Evolutionary conservation across 2,329 filamentous ascomycete species (phyloP), one percentile per base, ranked within the genome.

Genomic region (Botrytis squamosa): DNA sequence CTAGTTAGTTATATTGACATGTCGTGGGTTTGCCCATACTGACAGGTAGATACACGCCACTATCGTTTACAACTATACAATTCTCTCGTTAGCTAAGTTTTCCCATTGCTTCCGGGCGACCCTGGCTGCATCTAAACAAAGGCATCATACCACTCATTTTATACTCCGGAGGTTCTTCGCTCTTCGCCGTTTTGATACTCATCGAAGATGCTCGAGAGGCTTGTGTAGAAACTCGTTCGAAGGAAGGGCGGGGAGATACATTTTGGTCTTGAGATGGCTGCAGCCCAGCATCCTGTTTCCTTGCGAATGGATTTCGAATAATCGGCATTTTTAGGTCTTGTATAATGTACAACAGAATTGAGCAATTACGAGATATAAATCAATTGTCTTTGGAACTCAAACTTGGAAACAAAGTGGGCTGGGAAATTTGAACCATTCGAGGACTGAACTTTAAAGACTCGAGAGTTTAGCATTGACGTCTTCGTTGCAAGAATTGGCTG

Each of bases 11-110:
- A 77, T 75, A 76, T 82, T 77, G 33, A 14, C 42, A 60, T 33
- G 33, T 20, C 29, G 12, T 29, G 40, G 33, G 42, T 33, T 29
- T 60, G 25, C 20, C n/a, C 18, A 60, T 57, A 78, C 89, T 84
- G 90, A 96, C 94, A 79, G 95, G 95, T 78, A 98, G 89, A 84
- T 97, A 98, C 75, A 97, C 92, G 77, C 95, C 95, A 82, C 93
- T 97, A 83, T 97, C 95, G 81, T 97, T 97, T 82, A 98, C 96
- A 77, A 98, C 95, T 98, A 82, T 78, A 77, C 72, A n/a, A 46
- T 33, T 25, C 10, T 46, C 33, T 42, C 70, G 72, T 76, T 66
- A 77, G 77, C 73, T 65, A 72, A 72, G 55, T 20, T 25, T 42
- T 59, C 16, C 49, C 29, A 16, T 68, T n/a, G 60, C n/a, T 57